phyloP scores from a whole-genome alignment of 1,284 basidiomycete genomes.

The Gomphus bonarii region DNA sequence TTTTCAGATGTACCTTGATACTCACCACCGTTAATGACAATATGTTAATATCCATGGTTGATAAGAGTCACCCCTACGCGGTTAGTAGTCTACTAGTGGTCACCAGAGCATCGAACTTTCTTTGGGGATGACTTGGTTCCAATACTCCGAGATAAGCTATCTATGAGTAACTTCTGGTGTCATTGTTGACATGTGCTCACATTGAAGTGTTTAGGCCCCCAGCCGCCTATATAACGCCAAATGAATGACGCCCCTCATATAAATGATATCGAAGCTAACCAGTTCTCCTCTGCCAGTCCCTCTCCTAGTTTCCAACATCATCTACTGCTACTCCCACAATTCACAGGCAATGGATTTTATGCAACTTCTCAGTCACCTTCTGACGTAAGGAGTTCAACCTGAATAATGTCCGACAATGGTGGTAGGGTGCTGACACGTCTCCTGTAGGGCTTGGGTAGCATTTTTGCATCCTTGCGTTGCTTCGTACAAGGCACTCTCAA shows the following conservation, averaged over 20 bases:
- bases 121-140: too few species aligned
- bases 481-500: conserved; percentile 57
- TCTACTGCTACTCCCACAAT: not conserved
- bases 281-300: too few species aligned
- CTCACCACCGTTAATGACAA: too few species aligned
- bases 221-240: too few species aligned
- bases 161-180: too few species aligned
- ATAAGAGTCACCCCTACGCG: not conserved
- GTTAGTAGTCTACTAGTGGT: not conserved
- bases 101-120: not conserved
- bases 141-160: too few species aligned
- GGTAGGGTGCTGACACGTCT: conserved; percentile 7
- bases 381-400: conserved; percentile 3
- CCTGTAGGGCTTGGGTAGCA: conserved; percentile 54
- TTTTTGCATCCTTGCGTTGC: conserved; percentile 51
- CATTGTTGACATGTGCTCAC: too few species aligned
- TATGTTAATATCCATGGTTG: not conserved
- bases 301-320: too few species aligned
- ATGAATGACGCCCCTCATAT: too few species aligned
- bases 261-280: too few species aligned
- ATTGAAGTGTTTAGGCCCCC: too few species aligned
- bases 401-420: not conserved
- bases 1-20: not conserved
- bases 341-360: conserved; percentile 1
- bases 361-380: conserved; percentile 4